Conservation (phyloP, 2,329 filamentous ascomycete genomes). For the Trichophyton rubrum region DNA sequence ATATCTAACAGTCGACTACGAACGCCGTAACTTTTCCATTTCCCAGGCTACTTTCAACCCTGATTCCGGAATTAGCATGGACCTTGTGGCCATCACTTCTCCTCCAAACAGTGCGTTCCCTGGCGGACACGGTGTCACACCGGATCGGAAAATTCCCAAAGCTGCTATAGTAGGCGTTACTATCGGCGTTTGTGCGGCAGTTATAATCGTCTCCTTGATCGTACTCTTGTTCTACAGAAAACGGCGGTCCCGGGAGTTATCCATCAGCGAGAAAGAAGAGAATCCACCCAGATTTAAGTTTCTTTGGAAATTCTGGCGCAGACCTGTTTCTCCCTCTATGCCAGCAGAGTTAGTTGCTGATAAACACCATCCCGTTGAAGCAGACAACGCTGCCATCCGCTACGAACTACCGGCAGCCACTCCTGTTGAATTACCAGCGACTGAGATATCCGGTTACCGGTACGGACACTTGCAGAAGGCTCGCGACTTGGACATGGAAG, state of each 20-base stretch:
- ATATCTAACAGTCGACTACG: conserved; percentile 28
- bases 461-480: background rate
- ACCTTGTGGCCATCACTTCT: conserved; percentile 17
- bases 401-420: conserved; percentile 14
- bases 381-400: conserved; percentile 14
- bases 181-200: conserved; percentile 4
- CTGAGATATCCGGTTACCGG: background rate
- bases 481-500: background rate
- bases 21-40: conserved; percentile 25
- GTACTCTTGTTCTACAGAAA: conserved; percentile 7
- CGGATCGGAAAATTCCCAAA: background rate
- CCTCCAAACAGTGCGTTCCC: conserved; percentile 12
- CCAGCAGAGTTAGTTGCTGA: conserved; percentile 17
- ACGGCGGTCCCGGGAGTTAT: background rate
- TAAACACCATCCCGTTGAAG: conserved; percentile 17
- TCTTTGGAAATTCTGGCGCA: conserved; percentile 10
- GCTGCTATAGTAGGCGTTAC: conserved; percentile 10
- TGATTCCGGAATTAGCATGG: conserved; percentile 11
- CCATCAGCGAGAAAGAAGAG: background rate
- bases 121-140: conserved; percentile 8
- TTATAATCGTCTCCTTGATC: conserved; percentile 7
- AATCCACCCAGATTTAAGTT: background rate
- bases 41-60: conserved; percentile 22
- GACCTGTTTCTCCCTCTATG: background rate
- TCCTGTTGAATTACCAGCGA: conserved; percentile 8